Evolutionary conservation across 23 red algal species (phyloP).

Genomic region (Agarophyton chilense): DNA sequence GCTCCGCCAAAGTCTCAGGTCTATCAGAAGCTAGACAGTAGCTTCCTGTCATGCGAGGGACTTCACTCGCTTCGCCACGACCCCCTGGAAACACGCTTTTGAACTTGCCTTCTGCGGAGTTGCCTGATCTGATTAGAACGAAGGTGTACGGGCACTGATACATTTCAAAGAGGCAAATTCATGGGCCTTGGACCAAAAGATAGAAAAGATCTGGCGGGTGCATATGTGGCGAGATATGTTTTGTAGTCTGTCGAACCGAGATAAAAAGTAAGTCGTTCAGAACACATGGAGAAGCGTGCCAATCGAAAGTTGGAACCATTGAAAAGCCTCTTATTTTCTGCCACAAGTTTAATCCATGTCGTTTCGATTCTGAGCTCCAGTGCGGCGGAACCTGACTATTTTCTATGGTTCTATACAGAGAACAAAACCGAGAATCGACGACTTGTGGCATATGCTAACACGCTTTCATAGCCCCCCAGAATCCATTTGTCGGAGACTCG

Average conservation of each 20-base stretch:
- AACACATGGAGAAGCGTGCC: not conserved
- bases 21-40: not conserved
- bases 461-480: not conserved
- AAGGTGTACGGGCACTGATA: no score
- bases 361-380: slow-evolving; percentile 44
- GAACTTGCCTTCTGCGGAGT: no score
- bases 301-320: slow-evolving; percentile 59
- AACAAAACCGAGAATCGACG: slow-evolving; percentile 30
- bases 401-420: slow-evolving; percentile 3
- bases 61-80: slow-evolving; percentile 35
- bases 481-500: slow-evolving; percentile 19
- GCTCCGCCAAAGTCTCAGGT: slow-evolving; percentile 42
- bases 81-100: slow-evolving; percentile 67
- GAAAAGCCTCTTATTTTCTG: no score
- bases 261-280: slow-evolving; percentile 12
- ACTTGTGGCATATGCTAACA: slow-evolving; percentile 21
- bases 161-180: no score
- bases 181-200: slow-evolving; percentile 21
- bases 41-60: not conserved
- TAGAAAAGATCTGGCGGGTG: not conserved
- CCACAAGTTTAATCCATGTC: no score
- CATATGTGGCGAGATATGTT: slow-evolving; percentile 55
- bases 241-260: slow-evolving; percentile 67
- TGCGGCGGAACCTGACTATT: not conserved
- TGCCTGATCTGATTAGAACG: no score